phyloP scores from a whole-genome alignment of 1,139 yeast genomes.

The Kodamaea anthophila region DNA sequence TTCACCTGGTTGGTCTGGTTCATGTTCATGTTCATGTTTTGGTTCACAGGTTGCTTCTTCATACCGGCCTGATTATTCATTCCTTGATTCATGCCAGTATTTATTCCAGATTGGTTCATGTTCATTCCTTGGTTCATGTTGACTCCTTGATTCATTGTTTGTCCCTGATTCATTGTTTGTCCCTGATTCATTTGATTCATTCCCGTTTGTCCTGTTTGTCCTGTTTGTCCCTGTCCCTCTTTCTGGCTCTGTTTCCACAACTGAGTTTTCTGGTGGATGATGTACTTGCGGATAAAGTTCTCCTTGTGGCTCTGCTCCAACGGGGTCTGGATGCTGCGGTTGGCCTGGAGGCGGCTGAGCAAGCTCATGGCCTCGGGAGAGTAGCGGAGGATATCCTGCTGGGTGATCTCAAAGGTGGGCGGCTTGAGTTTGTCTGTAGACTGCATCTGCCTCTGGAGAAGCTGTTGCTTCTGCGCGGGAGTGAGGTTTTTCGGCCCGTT shows the following conservation, averaged over 20 bases:
- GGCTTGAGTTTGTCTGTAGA: conserved; percentile 19
- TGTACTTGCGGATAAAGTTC: conserved; percentile 34
- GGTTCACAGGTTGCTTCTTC: no score
- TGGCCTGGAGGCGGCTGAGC: conserved; percentile 33
- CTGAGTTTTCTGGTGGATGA: conserved; percentile 36
- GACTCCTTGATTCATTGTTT: neutral
- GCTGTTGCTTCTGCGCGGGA: conserved; percentile 34
- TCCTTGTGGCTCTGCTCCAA: conserved; percentile 34
- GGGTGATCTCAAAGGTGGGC: conserved; percentile 36
- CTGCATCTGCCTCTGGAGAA: conserved; percentile 27
- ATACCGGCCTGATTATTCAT: neutral
- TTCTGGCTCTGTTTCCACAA: conserved; percentile 30
- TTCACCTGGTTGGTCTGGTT: conserved; percentile 1
- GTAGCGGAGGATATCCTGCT: conserved; percentile 38
- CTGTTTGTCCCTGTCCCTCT: no score
- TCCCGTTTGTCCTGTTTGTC: conserved; percentile 1
- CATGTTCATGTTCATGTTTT: no score
- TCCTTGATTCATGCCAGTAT: neutral
- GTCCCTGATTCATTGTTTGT: conserved; percentile 1
- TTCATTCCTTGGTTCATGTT: neutral
- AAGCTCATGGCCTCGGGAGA: conserved; percentile 38
- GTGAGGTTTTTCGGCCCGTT: conserved; percentile 19
- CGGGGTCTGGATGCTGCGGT: conserved; percentile 30
- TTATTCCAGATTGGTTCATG: neutral
- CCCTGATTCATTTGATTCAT: conserved; percentile 21